Evolutionary conservation across 2,329 filamentous ascomycete species (phyloP).

Genomic region (Tricladium varicosporioides): DNA sequence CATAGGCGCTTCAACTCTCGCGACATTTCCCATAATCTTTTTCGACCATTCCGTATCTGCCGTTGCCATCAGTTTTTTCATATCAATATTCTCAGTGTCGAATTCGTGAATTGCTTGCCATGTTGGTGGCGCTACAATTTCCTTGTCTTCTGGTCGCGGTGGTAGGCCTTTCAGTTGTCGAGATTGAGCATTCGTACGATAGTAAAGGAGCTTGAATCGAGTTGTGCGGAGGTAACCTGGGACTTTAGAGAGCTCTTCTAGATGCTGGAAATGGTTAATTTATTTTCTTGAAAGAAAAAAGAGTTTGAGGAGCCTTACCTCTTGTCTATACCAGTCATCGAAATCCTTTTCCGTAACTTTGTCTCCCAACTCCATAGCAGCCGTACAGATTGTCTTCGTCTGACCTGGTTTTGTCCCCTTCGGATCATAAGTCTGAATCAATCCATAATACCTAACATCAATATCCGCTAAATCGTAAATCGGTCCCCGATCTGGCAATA

Average conservation of each 20-base stretch:
- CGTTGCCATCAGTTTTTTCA: not conserved
- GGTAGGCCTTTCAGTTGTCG: constrained; percentile 5
- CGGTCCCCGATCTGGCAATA: constrained; percentile 4
- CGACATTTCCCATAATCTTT: constrained; percentile 2
- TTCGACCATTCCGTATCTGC: constrained; percentile 10
- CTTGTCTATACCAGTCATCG: constrained; percentile 17
- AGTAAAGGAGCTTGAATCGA: constrained; percentile 9
- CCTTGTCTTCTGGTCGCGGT: not conserved
- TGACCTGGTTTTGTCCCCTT: constrained; percentile 8
- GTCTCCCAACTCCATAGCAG: constrained; percentile 10
- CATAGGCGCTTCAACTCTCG: constrained; percentile 1
- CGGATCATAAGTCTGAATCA: constrained; percentile 15
- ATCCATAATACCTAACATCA: constrained; percentile 13
- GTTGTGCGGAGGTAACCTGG: constrained; percentile 16
- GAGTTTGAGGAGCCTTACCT: constrained; percentile 1
- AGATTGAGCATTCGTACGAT: constrained; percentile 6
- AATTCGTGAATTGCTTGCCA: constrained; percentile 8
- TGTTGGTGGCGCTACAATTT: not conserved
- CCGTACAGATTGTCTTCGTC: constrained; percentile 10
- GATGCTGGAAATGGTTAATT: constrained; percentile 9
- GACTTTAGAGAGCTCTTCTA: constrained; percentile 4
- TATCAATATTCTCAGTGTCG: not conserved
- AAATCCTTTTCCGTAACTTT: constrained; percentile 12
- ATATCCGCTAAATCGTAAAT: constrained; percentile 14
- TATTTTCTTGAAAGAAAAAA: not conserved